phyloP scores from a whole-genome alignment of 257 asterid genomes.

The Primulina huaijiensis region DNA sequence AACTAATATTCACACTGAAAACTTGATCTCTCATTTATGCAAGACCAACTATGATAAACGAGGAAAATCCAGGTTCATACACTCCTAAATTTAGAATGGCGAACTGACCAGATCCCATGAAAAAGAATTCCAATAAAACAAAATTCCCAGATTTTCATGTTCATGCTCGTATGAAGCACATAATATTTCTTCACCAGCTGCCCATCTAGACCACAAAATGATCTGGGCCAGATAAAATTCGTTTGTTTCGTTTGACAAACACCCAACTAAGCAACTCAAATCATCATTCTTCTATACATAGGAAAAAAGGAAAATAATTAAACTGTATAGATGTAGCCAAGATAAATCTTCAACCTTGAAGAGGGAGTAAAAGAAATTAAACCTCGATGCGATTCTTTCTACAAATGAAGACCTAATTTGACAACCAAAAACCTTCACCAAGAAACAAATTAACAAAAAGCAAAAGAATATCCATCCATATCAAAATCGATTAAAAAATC shows the following conservation, averaged over 20 bases:
- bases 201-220: neutral
- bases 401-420: neutral
- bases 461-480: neutral
- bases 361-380: neutral
- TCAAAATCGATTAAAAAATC: constrained; percentile 3
- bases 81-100: neutral
- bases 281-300: neutral
- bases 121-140: neutral
- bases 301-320: neutral
- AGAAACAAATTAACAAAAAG: neutral
- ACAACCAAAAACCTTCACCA: neutral
- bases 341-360: neutral
- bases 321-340: neutral
- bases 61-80: neutral
- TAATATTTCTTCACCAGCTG: neutral
- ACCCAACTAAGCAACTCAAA: constrained; percentile 2
- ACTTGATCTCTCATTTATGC: neutral
- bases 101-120: neutral
- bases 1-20: neutral
- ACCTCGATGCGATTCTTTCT: neutral
- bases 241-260: neutral
- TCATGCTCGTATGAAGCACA: neutral
- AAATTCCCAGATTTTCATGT: neutral
- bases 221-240: neutral
- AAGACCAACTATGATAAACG: neutral